Base-by-base conservation (phyloP, 1,284 basidiomycete genomes). In the Leccinum pseudoinsigne region DNA sequence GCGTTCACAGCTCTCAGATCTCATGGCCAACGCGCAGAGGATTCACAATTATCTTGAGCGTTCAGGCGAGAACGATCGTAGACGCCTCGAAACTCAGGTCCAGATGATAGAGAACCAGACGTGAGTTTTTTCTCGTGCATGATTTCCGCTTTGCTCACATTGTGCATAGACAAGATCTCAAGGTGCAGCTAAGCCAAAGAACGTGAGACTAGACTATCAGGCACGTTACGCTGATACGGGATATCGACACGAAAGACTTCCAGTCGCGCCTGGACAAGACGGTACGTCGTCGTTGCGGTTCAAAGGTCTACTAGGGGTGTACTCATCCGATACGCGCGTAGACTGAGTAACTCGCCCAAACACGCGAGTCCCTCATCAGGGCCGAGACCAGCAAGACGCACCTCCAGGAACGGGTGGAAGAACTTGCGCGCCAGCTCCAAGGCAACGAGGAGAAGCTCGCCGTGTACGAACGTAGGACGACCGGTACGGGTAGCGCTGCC, bases 11-110 rank as follows among this genome's bases (percentile, higher is more conserved):
- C 81, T 98, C 9, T 88, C 92, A 18, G 92, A 95, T 72, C 82
- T 97, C 18, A 92, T 97, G 83, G 81, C 85, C 26, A 96, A 92
- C 70, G 88, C 96, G 31, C 93, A 94, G 76, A 89, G 86, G 70
- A 94, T 98, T 87, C 92, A 94, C 70, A 86, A 85, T 61, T 95
- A 97, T 71, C 82, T 93, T 14, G 94, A 97, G 71, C 84, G 87
- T 45, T 90, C 90, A 0, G 87, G 89, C 10, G 86, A 89, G 68
- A 95, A 94, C 65, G 91, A 94, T 69, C 84, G 91, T 12, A 81
- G 86, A 23, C 85, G 92, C 14, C 78, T 97, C 34, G 95, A 97
- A 76, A 86, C 81, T 64, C 89, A 95, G 67, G 78, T 95, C 42
- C 86, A 92, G 68, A 83, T 89, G 74, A 78, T 96, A 60, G 92